Evolutionary conservation across 1,284 basidiomycete genomes (phyloP).

Genomic region (Fomitiporia mediterranea): DNA sequence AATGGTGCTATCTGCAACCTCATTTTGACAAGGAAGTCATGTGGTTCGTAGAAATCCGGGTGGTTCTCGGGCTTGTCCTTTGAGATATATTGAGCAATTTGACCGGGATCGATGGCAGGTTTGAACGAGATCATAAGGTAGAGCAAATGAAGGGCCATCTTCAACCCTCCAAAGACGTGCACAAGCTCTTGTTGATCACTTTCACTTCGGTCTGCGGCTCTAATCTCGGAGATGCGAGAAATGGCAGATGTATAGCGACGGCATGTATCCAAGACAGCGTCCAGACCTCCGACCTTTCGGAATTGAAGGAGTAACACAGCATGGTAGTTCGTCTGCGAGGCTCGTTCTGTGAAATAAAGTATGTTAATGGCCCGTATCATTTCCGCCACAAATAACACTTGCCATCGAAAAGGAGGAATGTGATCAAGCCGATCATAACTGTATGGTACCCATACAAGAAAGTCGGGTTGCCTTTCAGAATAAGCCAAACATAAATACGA

Average conservation of each 20-base stretch:
- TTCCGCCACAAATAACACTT: constrained; percentile 25
- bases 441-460: constrained; percentile 66
- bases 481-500: too few species aligned
- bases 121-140: constrained; percentile 75
- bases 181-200: constrained; percentile 57
- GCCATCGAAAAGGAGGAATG: constrained; percentile 83
- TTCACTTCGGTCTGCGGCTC: constrained; percentile 52
- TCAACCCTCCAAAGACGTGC: constrained; percentile 77
- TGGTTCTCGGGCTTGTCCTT: constrained; percentile 76
- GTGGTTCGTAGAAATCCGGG: constrained; percentile 75
- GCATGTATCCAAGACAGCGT: constrained; percentile 61
- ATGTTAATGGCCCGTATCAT: neutral
- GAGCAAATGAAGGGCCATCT: constrained; percentile 77
- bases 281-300: constrained; percentile 68
- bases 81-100: constrained; percentile 71
- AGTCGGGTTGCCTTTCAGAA: constrained; percentile 43
- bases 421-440: constrained; percentile 72
- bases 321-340: constrained; percentile 70
- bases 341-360: constrained; percentile 54
- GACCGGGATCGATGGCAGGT: constrained; percentile 79
- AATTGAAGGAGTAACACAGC: constrained; percentile 80
- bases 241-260: constrained; percentile 55
- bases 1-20: constrained; percentile 70
- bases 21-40: constrained; percentile 81
- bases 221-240: constrained; percentile 43